These are phyloP conservation scores for Tardiomyces digboiensis DNA, from an alignment of 1,139 yeast species.

Conservation along the genomic window DNA sequence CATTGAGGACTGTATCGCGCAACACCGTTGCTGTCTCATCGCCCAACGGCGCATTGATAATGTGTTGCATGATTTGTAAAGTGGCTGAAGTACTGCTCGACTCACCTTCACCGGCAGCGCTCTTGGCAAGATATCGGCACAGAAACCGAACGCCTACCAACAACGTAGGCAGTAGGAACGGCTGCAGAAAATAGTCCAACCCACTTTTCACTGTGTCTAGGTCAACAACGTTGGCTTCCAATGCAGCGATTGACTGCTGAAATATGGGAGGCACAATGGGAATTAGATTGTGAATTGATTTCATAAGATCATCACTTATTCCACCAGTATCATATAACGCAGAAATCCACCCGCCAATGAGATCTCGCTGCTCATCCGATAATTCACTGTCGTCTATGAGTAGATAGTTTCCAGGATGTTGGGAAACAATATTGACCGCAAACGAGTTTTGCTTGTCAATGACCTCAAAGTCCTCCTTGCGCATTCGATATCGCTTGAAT, in stretches of 20 bases:
- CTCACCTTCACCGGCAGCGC: constrained; percentile 21
- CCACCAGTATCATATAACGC: constrained; percentile 84
- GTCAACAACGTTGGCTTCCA: constrained; percentile 44
- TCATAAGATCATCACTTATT: constrained; percentile 71
- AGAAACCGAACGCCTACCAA: constrained; percentile 35
- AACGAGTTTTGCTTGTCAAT: background rate
- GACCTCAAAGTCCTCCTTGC: background rate
- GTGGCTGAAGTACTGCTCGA: constrained; percentile 11
- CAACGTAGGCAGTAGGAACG: constrained; percentile 41
- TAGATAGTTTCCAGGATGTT: constrained; percentile 7
- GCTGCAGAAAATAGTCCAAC: constrained; percentile 55
- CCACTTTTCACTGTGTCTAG: constrained; percentile 44
- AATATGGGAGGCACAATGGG: constrained; percentile 63
- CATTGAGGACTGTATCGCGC: background rate
- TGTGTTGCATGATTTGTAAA: constrained; percentile 6
- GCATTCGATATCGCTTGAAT: constrained; percentile 30
- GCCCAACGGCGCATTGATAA: constrained; percentile 1
- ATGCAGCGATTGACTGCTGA: constrained; percentile 61
- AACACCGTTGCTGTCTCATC: background rate
- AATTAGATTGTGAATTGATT: constrained; percentile 58
- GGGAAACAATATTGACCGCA: background rate
- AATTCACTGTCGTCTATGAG: background rate
- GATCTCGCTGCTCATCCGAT: constrained; percentile 28
- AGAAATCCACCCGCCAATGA: constrained; percentile 66
- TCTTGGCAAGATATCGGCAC: constrained; percentile 21